Evolutionary conservation across 2,329 filamentous ascomycete genomes (phyloP), one percentile per base, ranked within the genome.

Genomic region (Elsinoe batatas): DNA sequence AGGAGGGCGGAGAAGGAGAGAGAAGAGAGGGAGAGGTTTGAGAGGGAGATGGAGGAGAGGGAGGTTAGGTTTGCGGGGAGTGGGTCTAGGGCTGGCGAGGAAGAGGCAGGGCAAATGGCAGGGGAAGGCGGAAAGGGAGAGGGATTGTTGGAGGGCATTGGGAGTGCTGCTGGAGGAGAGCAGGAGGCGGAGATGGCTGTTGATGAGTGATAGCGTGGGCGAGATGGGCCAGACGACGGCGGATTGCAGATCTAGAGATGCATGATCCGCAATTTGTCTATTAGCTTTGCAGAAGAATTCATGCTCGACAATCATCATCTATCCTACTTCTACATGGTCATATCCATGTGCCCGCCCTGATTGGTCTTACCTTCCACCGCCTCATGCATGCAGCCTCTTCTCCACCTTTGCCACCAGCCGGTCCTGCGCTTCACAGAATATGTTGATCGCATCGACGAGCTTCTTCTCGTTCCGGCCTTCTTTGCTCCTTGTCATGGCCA

Each of bases 341-440:
- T 30, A 8, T 8, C 26, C 26, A 30, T 30, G 26, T 26, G 22
- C 22, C 26, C 26, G 7, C 26, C 26, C 5, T 26, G 22, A 26
- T 26, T 6, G 22, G 22, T 26, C 22, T 30, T 30, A 8, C 26
- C 26, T 8, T 30, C 7, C 26, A 8, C 8, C 26, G 7, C 4
- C n/a, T 40, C 11, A 20, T 8, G 22, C 18, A 2, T 43, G 13
- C 36, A 37, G 10, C 17, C 32, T 22, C 47, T 35, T 51, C 47
- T 51, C 30, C 7, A 54, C 51, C 38, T 57, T 32, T 12, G 26
- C 57, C 32, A 55, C 54, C n/a, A 37, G 38, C 3, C 6, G 12
- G 49, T 59, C 57, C 44, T 59, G 55, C 44, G 35, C 46, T 32
- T 57, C 51, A 15, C 55, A 51, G 32, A 59, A 59, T 12, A 59